phyloP scores from a whole-genome alignment of 106 monocot species.

The Triglochin maritima region DNA sequence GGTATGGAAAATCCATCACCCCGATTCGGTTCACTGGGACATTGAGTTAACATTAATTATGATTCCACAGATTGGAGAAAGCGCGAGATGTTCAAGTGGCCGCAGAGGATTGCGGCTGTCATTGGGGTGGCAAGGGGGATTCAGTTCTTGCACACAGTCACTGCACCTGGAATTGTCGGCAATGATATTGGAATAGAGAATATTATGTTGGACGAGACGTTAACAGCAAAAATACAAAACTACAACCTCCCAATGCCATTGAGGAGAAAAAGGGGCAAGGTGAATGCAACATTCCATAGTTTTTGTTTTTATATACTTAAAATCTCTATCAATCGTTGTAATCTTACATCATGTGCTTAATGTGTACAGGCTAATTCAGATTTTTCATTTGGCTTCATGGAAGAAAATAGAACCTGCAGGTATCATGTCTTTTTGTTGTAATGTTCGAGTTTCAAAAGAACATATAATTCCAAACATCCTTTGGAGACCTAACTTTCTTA shows the following conservation, averaged over 20 bases:
- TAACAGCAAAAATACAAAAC: conserved; percentile 74
- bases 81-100: conserved; percentile 89
- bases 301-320: conserved; percentile 4
- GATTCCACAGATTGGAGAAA: conserved; percentile 62
- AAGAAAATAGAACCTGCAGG: conserved; percentile 15
- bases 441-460: neutral
- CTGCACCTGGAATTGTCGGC: conserved; percentile 55
- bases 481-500: too few species aligned
- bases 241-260: conserved; percentile 60
- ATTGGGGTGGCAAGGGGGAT: conserved; percentile 80
- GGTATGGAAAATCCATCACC: conserved; percentile 22
- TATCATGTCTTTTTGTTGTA: neutral
- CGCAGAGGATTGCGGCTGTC: conserved; percentile 64
- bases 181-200: conserved; percentile 67
- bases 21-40: neutral
- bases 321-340: neutral
- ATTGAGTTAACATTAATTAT: too few species aligned
- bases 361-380: conserved; percentile 36
- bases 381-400: conserved; percentile 34
- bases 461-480: too few species aligned
- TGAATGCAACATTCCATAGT: conserved; percentile 6
- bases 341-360: neutral
- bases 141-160: conserved; percentile 73
- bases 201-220: conserved; percentile 70
- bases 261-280: conserved; percentile 53